These are phyloP conservation scores for Dothideomycetes sp. DNA, from an alignment of 2,329 filamentous ascomycete species.

Conservation along the genomic window DNA sequence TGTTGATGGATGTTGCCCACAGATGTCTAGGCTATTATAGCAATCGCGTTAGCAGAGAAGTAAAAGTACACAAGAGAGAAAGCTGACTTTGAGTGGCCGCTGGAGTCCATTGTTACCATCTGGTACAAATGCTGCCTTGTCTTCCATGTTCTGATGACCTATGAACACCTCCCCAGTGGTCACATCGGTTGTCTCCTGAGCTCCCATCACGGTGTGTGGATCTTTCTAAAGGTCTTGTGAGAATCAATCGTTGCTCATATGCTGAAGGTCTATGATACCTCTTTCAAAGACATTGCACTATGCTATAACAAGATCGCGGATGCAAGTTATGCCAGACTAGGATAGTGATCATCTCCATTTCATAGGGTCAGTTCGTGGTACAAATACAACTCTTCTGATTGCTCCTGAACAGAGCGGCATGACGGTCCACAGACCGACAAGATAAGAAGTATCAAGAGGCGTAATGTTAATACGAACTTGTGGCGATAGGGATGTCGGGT, in stretches of 20 bases:
- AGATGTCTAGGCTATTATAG: neutral
- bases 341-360: neutral
- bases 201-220: neutral
- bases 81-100: slow-evolving; percentile 1
- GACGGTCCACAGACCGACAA: neutral
- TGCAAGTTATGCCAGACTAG: too few relatives aligned
- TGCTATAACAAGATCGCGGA: too few relatives aligned
- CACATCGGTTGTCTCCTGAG: neutral
- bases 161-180: neutral
- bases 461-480: neutral
- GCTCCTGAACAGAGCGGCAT: neutral
- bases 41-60: too few relatives aligned
- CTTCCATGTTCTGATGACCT: neutral
- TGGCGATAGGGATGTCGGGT: neutral
- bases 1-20: neutral
- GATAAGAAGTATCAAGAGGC: neutral
- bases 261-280: too few relatives aligned
- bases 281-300: too few relatives aligned
- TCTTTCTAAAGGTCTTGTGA: neutral
- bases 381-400: neutral
- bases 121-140: neutral
- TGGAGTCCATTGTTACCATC: neutral
- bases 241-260: too few relatives aligned
- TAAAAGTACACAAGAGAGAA: slow-evolving; percentile 1
- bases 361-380: neutral